phyloP scores from a whole-genome alignment of 805 yeast genomes.

The Wickerhamomyces chaumierensis region DNA sequence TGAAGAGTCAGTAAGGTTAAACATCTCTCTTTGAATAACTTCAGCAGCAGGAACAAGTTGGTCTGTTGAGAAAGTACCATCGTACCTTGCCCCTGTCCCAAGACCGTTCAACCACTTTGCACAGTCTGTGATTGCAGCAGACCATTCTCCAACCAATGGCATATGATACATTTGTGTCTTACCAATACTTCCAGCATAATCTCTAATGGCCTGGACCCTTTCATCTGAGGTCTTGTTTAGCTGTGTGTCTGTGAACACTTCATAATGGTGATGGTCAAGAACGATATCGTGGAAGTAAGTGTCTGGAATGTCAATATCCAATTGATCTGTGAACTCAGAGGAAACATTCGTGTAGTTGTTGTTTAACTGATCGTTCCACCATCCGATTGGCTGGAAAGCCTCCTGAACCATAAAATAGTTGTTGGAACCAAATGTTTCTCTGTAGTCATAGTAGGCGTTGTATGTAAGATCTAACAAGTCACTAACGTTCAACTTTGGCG shows the following conservation, averaged over 20 bases:
- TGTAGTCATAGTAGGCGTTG: constrained; percentile 20
- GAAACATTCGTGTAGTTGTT: constrained; percentile 19
- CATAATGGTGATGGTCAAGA: constrained; percentile 86
- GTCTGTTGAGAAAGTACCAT: constrained; percentile 27
- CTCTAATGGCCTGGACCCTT: constrained; percentile 22
- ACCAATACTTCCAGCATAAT: constrained; percentile 20
- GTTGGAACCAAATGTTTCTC: constrained; percentile 9
- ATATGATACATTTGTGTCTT: constrained; percentile 29
- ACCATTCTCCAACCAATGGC: constrained; percentile 59
- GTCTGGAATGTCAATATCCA: neutral
- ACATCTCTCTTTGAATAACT: neutral
- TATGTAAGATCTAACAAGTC: constrained; percentile 22
- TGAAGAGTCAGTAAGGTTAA: neutral
- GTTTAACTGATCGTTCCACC: constrained; percentile 39
- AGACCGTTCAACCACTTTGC: constrained; percentile 62
- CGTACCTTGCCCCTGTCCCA: constrained; percentile 55
- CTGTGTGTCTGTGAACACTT: constrained; percentile 64
- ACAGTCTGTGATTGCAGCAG: constrained; percentile 63
- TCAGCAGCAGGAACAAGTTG: constrained; percentile 3
- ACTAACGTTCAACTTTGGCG: constrained; percentile 32
- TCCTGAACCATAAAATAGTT: constrained; percentile 51
- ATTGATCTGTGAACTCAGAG: constrained; percentile 19
- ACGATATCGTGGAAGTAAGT: constrained; percentile 46
- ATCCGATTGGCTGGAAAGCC: constrained; percentile 45
- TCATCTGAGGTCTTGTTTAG: constrained; percentile 29